phyloP scores from a whole-genome alignment of 1,139 yeast species.

The Saccharomyces pastorianus region DNA sequence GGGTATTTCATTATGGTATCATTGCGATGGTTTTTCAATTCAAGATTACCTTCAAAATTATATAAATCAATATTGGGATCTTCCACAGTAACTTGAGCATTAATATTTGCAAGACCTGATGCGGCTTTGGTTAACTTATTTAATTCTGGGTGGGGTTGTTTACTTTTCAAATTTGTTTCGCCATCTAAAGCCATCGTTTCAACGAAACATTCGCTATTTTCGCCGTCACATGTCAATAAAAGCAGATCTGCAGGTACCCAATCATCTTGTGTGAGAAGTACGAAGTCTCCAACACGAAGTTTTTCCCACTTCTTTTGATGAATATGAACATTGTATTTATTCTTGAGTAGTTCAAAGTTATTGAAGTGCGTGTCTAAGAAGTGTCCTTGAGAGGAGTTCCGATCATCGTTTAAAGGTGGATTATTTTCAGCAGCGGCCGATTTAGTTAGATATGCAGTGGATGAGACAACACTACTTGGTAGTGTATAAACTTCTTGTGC shows the following conservation, averaged over 20 bases:
- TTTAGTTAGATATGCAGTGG: slow-evolving; percentile 2
- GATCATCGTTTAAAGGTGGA: not conserved
- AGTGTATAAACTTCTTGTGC: slow-evolving; percentile 1
- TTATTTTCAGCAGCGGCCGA: not conserved
- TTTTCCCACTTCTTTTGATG: slow-evolving; percentile 55
- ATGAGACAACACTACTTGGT: slow-evolving; percentile 2
- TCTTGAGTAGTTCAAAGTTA: slow-evolving; percentile 22
- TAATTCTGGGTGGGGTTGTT: slow-evolving; percentile 57
- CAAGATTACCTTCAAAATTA: slow-evolving; percentile 77
- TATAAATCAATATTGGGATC: slow-evolving; percentile 89
- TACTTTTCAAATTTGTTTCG: slow-evolving; percentile 81
- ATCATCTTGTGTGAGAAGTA: slow-evolving; percentile 67
- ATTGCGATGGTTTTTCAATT: slow-evolving; percentile 21
- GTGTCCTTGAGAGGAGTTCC: not conserved
- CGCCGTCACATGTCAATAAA: slow-evolving; percentile 56
- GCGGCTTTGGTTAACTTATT: slow-evolving; percentile 44
- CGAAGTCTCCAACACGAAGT: slow-evolving; percentile 75
- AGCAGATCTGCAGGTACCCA: slow-evolving; percentile 91
- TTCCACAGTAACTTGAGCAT: slow-evolving; percentile 58
- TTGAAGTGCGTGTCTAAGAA: slow-evolving; percentile 15
- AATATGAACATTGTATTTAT: slow-evolving; percentile 26
- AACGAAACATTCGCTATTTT: slow-evolving; percentile 66
- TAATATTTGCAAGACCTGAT: slow-evolving; percentile 42
- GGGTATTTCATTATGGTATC: slow-evolving; percentile 40
- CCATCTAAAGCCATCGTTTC: slow-evolving; percentile 98